A percentile compares a stretch with the other conserved stretches of the same genome.
phyloP scores from a whole-genome alignment of 371 early-diverging fungal species.

The Cokeromyces recurvatus region DNA sequence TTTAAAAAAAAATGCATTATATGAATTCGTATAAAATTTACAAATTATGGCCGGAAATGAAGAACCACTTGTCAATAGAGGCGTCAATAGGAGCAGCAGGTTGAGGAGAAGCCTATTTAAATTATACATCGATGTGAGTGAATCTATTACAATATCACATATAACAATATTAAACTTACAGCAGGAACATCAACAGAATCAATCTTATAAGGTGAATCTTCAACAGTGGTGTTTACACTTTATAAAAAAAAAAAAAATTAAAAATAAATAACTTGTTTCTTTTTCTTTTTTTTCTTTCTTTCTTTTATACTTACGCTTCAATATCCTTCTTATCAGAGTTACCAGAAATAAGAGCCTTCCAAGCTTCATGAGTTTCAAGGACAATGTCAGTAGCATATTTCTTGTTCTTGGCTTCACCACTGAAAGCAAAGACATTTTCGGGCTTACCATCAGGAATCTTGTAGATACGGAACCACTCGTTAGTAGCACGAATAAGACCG shows the following conservation, averaged over 20 bases:
- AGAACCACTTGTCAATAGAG: conserved; percentile 97
- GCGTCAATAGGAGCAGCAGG: conserved; percentile 62
- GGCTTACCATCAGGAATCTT: conserved; percentile 98
- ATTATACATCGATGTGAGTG: no score
- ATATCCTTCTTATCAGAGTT: conserved; percentile 69
- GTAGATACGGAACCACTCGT: conserved; percentile 98
- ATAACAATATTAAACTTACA: conserved; percentile 37
- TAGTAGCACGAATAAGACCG: conserved; percentile 87
- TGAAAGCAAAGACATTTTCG: conserved; percentile 95
- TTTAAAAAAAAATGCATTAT: no score
- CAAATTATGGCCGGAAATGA: conserved; percentile 78
- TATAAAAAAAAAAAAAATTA: background rate
- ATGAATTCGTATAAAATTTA: no score
- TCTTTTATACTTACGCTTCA: conserved; percentile 51
- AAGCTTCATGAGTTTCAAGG: conserved; percentile 92
- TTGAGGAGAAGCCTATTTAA: conserved; percentile 31
- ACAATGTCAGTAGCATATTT: conserved; percentile 92
- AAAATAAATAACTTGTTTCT: background rate
- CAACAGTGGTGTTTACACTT: conserved; percentile 70
- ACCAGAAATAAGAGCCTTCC: conserved; percentile 84
- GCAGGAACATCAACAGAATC: conserved; percentile 64
- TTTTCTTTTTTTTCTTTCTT: no score
- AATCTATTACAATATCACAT: no score
- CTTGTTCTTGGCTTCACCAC: conserved; percentile 91
- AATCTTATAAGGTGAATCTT: conserved; percentile 69